Conservation (phyloP, 1,139 yeast species). For the Sugiyamaella neomexicana region DNA sequence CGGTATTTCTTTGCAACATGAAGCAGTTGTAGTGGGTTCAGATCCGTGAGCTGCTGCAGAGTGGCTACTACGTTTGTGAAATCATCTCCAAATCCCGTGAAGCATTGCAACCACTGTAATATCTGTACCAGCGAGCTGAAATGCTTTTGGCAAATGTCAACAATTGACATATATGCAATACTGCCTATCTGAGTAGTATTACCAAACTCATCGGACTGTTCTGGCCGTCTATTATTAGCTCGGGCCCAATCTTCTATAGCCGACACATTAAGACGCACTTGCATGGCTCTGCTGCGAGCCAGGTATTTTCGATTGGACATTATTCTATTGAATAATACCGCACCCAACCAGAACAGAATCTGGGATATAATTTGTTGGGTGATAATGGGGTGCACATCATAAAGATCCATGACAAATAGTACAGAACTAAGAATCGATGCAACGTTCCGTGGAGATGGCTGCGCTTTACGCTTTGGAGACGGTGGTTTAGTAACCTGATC, state of each 20-base stretch:
- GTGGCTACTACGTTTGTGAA: slow-evolving; percentile 55
- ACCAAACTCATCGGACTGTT: slow-evolving; percentile 40
- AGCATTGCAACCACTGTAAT: slow-evolving; percentile 87
- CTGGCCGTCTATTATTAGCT: slow-evolving; percentile 64
- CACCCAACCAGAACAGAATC: slow-evolving; percentile 75
- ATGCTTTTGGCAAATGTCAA: slow-evolving; percentile 60
- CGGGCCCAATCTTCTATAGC: slow-evolving; percentile 92
- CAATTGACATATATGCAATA: slow-evolving; percentile 39
- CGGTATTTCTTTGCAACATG: slow-evolving; percentile 75
- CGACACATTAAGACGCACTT: slow-evolving; percentile 80
- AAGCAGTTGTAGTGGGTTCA: slow-evolving; percentile 70
- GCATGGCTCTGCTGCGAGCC: slow-evolving; percentile 83
- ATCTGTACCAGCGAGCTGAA: slow-evolving; percentile 75
- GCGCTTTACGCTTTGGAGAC: slow-evolving; percentile 60
- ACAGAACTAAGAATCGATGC: slow-evolving; percentile 88
- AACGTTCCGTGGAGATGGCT: slow-evolving; percentile 84
- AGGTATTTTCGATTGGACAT: slow-evolving; percentile 64
- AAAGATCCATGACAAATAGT: slow-evolving; percentile 78
- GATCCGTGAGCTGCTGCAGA: slow-evolving; percentile 45
- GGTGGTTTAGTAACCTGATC: slow-evolving; percentile 68
- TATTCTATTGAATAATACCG: slow-evolving; percentile 70
- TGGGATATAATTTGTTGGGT: slow-evolving; percentile 76
- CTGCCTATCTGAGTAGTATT: slow-evolving; percentile 24
- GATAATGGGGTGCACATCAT: slow-evolving; percentile 73
- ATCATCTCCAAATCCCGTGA: slow-evolving; percentile 65